These are phyloP conservation scores for Vigna reflexopilosa DNA, from an alignment of 306 rosid species.

Conservation along the genomic window DNA sequence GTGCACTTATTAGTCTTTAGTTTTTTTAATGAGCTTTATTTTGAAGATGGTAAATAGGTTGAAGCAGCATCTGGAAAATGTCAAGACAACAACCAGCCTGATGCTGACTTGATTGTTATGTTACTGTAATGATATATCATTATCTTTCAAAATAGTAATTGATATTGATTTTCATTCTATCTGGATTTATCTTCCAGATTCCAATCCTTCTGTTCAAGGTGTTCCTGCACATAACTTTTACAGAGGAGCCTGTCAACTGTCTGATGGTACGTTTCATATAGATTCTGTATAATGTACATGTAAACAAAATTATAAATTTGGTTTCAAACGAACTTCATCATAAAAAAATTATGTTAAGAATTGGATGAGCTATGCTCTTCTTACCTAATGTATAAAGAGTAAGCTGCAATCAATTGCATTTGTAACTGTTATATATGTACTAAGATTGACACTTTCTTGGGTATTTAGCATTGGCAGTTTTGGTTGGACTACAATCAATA, in stretches of 20 bases:
- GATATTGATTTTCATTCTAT: constrained; percentile 15
- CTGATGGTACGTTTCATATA: constrained; percentile 29
- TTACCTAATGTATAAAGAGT: neutral
- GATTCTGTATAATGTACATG: neutral
- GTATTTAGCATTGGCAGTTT: neutral
- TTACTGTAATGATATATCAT: neutral
- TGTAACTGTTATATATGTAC: neutral
- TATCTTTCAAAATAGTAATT: constrained; percentile 2
- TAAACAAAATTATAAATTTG: neutral
- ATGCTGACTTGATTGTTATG: constrained; percentile 6
- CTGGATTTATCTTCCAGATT: constrained; percentile 27
- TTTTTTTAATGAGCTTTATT: constrained; percentile 9
- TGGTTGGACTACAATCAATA: constrained; percentile 1
- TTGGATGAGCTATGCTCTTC: neutral
- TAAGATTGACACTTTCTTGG: constrained; percentile 27
- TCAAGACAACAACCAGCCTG: neutral
- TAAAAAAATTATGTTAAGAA: constrained; percentile 1
- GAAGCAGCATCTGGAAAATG: constrained; percentile 22
- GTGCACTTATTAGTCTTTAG: constrained; percentile 3
- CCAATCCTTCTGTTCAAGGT: constrained; percentile 12
- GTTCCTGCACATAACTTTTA: constrained; percentile 5
- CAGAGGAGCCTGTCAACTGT: constrained; percentile 18
- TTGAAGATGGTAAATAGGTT: constrained; percentile 1
- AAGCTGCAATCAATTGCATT: neutral
- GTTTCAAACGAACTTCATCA: neutral